These are phyloP conservation scores for Conticribra weissflogii DNA, from an alignment of 108 stramenopile species.

Conservation along the genomic window DNA sequence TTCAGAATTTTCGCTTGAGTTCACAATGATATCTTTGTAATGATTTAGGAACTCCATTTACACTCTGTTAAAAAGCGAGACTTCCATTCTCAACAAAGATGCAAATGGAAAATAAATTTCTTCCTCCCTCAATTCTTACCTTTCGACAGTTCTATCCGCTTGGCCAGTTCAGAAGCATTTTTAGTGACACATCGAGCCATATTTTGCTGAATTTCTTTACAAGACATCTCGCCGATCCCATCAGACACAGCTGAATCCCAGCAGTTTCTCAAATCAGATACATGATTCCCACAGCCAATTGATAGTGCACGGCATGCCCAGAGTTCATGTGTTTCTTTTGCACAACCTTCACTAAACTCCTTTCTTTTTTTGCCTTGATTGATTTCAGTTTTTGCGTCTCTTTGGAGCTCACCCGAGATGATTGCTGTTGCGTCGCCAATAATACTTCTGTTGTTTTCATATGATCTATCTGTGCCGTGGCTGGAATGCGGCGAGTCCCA, in stretches of 20 bases:
- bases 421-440: not conserved
- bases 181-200: constrained; percentile 43
- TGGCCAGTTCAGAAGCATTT: constrained; percentile 31
- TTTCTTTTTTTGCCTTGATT: not conserved
- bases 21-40: too few species aligned
- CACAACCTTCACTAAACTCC: constrained; percentile 27
- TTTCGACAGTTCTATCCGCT: constrained; percentile 34
- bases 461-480: not conserved
- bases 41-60: too few species aligned
- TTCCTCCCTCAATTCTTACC: constrained; percentile 9
- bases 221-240: constrained; percentile 8
- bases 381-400: not conserved
- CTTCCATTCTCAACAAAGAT: not conserved
- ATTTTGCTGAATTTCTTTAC: constrained; percentile 29
- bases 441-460: not conserved
- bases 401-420: not conserved
- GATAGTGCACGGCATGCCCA: constrained; percentile 49
- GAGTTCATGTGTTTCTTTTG: constrained; percentile 41
- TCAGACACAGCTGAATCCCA: constrained; percentile 10
- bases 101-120: not conserved
- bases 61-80: too few species aligned
- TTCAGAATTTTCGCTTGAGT: too few species aligned
- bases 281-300: constrained; percentile 34
- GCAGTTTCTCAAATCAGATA: constrained; percentile 28
- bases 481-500: constrained; percentile 15